Evolutionary conservation across 2,329 filamentous ascomycete species (phyloP), one percentile per base, ranked within the genome.

Genomic region (Colletotrichum brevisporum): DNA sequence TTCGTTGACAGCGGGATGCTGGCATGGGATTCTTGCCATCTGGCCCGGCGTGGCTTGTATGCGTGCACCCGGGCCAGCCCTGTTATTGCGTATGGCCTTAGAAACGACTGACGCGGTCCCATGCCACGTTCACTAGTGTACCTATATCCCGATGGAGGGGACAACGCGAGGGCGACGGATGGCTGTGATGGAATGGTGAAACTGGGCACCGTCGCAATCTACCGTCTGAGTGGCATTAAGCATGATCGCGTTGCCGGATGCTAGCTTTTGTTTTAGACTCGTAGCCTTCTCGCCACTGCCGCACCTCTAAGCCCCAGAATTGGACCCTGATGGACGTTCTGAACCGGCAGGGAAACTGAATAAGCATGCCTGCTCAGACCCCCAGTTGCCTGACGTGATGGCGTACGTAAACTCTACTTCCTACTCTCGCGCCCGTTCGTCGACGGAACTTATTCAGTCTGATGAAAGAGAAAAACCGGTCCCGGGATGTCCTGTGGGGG

Each of bases 1-100:
- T 27, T 55, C 13, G n/a, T 57, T 59, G 61, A 59, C 61, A 65
- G 48, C 54, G 61, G 60, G 26, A 64, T 64, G 60, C 60, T 15
- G 47, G 60, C 65, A 55, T 24, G 51, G 63, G 57, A 15, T 31
- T 56, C 24, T 67, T 63, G 43, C 10, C 39, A 45, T 26, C 36
- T 56, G 10, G 5, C 24, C 48, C 15, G 24, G 31, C 10, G 31
- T 36, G 10, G 31, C 31, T 36, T 36, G 31, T 10, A 36, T 10
- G 10, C 5, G 10, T 36, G 31, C 31, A 18, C 5, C 31, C 31
- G 31, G 31, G 31, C 31, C 9, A 9, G 31, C 31, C 31, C 31
- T 36, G 31, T 36, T 10, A 3, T 8, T 6, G 2, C 10, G 31
- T 36, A 10, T 12, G 45, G 31, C 47, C 45, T 21, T 59, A 21